phyloP scores from a whole-genome alignment of 2,329 filamentous ascomycete genomes.

The Phyllosticta citrichinensis region DNA sequence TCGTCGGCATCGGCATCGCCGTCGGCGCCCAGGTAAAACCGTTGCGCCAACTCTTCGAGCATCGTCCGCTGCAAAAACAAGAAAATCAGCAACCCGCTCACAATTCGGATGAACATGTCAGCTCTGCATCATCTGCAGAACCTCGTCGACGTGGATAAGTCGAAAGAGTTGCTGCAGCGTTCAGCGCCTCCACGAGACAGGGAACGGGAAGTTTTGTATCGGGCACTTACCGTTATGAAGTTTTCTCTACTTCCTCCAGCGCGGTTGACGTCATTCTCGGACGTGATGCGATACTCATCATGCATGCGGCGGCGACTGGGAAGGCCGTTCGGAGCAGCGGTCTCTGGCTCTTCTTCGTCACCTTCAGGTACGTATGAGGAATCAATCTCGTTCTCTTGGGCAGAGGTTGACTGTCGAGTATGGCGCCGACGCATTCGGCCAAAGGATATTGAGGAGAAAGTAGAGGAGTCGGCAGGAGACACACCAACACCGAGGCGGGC shows the following conservation, averaged over 20 bases:
- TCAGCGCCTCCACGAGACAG: not conserved
- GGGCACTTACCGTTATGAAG: constrained; percentile 42
- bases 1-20: constrained; percentile 15
- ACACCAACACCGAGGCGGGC: constrained; percentile 51
- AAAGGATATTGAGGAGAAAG: constrained; percentile 31
- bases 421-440: constrained; percentile 14
- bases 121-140: not conserved
- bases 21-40: constrained; percentile 21
- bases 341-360: constrained; percentile 27
- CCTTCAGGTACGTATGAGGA: constrained; percentile 7
- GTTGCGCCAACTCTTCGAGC: constrained; percentile 26
- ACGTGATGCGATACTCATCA: constrained; percentile 50
- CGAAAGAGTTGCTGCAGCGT: not conserved
- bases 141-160: not conserved
- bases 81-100: not conserved
- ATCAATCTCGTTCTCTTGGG: constrained; percentile 13
- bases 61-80: constrained; percentile 17
- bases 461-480: constrained; percentile 34
- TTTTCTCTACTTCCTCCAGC: constrained; percentile 49
- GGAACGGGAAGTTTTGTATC: not conserved
- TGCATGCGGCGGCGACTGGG: constrained; percentile 49
- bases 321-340: constrained; percentile 37
- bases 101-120: not conserved
- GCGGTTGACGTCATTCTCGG: constrained; percentile 51
- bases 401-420: not conserved